phyloP scores from a whole-genome alignment of 441 rosid species.

The Euphorbia schlechtendalii region DNA sequence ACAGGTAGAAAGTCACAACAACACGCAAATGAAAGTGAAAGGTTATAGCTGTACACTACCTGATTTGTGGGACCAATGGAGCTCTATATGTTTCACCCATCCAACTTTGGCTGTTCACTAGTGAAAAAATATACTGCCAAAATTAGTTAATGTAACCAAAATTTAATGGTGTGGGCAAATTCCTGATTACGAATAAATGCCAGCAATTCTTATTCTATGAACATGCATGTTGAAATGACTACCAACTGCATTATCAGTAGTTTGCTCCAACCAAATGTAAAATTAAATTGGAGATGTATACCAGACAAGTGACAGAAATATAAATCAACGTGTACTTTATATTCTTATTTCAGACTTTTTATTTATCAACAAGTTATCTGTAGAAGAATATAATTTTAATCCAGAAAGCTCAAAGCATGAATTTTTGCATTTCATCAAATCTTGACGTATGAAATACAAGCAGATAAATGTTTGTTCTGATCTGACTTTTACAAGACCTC shows the following conservation, averaged over 20 bases:
- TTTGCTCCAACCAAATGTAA: neutral
- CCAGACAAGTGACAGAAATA: neutral
- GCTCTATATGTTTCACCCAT: neutral
- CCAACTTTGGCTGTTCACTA: neutral
- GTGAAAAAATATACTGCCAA: neutral
- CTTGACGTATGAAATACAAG: neutral
- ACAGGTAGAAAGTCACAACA: neutral
- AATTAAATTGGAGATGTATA: neutral
- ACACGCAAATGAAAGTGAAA: neutral
- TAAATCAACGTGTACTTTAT: neutral
- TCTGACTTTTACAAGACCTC: neutral
- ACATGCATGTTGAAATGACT: constrained; percentile 1
- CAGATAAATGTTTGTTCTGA: neutral
- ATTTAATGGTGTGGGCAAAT: neutral
- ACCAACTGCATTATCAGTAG: neutral
- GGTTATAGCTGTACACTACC: neutral
- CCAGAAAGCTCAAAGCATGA: neutral
- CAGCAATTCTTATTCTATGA: neutral
- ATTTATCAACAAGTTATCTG: neutral
- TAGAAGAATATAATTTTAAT: neutral
- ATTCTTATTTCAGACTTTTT: neutral
- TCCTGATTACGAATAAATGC: neutral
- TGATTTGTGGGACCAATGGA: neutral
- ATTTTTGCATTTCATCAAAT: neutral
- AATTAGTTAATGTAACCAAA: neutral